Percentiles rank a stretch among this genome's conserved stretches.
Conservation (phyloP, 306 rosid genomes). For the Sicyos baderoa region DNA sequence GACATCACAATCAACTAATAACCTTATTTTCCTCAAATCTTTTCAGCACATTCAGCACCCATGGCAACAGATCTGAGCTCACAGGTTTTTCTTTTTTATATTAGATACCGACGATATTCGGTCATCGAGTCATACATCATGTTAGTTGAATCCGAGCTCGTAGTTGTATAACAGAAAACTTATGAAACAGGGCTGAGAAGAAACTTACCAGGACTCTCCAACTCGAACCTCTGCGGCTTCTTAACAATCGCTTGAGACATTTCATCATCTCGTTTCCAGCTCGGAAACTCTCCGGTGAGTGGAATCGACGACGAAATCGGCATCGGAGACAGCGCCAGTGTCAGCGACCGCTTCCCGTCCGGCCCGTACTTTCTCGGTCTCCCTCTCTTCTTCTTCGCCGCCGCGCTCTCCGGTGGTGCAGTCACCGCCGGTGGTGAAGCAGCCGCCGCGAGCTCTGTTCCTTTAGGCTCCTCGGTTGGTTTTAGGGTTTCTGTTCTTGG, state of each 20-base stretch:
- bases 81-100: no score
- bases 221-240: slow-evolving; percentile 53
- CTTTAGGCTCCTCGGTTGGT: slow-evolving; percentile 32
- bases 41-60: neutral
- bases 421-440: neutral
- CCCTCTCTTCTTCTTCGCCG: slow-evolving; percentile 75
- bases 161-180: neutral
- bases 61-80: slow-evolving; percentile 5
- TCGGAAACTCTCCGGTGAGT: slow-evolving; percentile 70
- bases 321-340: slow-evolving; percentile 78
- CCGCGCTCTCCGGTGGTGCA: neutral
- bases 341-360: slow-evolving; percentile 33
- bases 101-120: no score
- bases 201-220: slow-evolving; percentile 36
- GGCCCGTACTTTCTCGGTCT: slow-evolving; percentile 81
- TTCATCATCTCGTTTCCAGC: slow-evolving; percentile 70
- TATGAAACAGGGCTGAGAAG: neutral
- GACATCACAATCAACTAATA: neutral
- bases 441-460: slow-evolving; percentile 9
- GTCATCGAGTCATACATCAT: no score
- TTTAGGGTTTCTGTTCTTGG: slow-evolving; percentile 46
- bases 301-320: slow-evolving; percentile 91
- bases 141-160: neutral
- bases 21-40: no score
- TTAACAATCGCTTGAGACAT: slow-evolving; percentile 44